Evolutionary conservation across 441 rosid genomes (phyloP).

Genomic region (Sinapis alba): DNA sequence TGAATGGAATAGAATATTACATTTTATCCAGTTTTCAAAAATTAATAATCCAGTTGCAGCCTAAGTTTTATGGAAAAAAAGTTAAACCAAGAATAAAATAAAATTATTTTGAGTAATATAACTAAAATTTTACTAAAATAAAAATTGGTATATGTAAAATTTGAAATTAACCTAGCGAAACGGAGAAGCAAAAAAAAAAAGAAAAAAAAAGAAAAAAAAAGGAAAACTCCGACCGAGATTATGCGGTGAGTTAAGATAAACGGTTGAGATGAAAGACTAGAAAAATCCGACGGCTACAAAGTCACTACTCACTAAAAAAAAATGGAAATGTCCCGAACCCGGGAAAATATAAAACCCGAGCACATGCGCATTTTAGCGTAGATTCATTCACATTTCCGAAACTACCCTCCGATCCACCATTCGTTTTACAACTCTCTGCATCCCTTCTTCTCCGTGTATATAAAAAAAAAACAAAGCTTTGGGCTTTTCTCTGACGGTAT

Average conservation of each 20-base stretch:
- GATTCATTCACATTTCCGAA: background rate
- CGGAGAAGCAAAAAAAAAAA: background rate
- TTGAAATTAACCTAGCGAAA: background rate
- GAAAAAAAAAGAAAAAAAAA: background rate
- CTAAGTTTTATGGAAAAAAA: no score
- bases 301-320: background rate
- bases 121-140: background rate
- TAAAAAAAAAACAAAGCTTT: constrained; percentile 17
- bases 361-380: constrained; percentile 30
- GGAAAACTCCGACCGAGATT: background rate
- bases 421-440: background rate
- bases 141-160: background rate
- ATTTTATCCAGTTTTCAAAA: no score
- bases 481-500: constrained; percentile 22
- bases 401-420: constrained; percentile 17
- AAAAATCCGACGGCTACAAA: background rate
- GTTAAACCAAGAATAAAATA: background rate
- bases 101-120: background rate
- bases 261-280: constrained; percentile 8
- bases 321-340: constrained; percentile 18
- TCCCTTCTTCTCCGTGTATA: background rate
- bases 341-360: constrained; percentile 30
- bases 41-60: no score
- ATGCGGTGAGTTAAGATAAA: constrained; percentile 2
- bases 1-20: no score